Base-by-base conservation (phyloP, 805 yeast genomes). In the Suhomyces sp. region DNA sequence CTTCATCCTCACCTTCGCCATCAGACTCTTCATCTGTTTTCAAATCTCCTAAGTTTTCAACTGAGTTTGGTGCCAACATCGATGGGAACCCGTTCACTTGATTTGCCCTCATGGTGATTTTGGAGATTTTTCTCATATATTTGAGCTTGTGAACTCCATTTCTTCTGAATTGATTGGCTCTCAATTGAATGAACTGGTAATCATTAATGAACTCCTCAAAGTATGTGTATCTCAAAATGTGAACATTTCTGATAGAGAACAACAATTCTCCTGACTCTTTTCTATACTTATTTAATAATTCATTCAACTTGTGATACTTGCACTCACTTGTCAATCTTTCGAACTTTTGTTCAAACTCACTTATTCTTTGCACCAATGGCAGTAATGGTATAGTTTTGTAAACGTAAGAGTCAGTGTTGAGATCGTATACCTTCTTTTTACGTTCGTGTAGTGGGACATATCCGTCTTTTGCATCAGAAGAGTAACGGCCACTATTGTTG, bases 151-250 rank as follows among this genome's bases (percentile, higher is more conserved):
- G 38, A 18, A 9, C 27, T 11, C 40, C 38, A 3, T 28, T 22
- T 11, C 33, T 33, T 16, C 26, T 37, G 23, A 14, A 12, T 19
- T 33, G 32, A 22, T 28, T 35, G 18, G 24, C 25, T 19, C 16
- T 24, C 18, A 25, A 31, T 20, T 36, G 40, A 4, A 42, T 32
- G 8, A 30, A 26, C 10, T 31, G 32, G 28, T 28, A 35, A 27
- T 48, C 44, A 22, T 26, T 19, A n/a, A 33, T 25, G 31, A 46
- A 40, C 11, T 39, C 47, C 31, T 49, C 39, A 24, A 46, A 44
- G 29, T 46, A 49, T 2, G 40, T 39, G 36, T 44, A 44, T n/a
- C 50, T 30, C 27, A 49, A 40, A 14, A 40, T 22, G 10, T 38
- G 34, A 4, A 46, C 15, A 20, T 46, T 47, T 24, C 36, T 25